Conservation (phyloP, 352 stramenopile species). For the Globisporangium paddicum region DNA sequence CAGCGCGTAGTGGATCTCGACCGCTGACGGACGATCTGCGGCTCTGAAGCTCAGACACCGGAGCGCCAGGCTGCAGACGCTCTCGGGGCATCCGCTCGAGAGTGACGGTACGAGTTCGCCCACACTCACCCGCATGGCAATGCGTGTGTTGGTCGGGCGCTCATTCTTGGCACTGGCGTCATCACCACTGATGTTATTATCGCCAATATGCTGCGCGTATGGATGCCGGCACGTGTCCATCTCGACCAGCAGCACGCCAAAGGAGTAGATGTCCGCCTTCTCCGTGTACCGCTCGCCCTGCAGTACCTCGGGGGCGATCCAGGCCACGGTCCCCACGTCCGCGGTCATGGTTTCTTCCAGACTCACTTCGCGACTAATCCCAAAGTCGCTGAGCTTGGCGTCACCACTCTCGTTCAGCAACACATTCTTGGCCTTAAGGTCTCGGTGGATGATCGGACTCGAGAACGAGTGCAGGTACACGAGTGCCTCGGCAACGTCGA, state of each 20-base stretch:
- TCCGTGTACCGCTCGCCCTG: conserved; percentile 24
- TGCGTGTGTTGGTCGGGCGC: conserved; percentile 14
- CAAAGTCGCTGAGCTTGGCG: conserved; percentile 58
- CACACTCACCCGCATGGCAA: conserved; percentile 19
- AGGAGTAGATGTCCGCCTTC: conserved; percentile 28
- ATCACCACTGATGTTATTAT: neutral
- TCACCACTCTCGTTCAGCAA: conserved; percentile 16
- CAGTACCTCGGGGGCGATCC: conserved; percentile 36
- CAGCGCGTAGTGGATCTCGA: conserved; percentile 23
- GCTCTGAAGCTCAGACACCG: conserved; percentile 17
- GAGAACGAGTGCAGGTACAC: conserved; percentile 53
- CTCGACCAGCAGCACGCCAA: conserved; percentile 31
- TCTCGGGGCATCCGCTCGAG: conserved; percentile 9
- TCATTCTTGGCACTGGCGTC: neutral
- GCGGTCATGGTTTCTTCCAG: conserved; percentile 26
- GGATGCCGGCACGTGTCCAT: conserved; percentile 34
- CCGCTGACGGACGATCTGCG: conserved; percentile 13
- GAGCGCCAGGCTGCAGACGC: conserved; percentile 9
- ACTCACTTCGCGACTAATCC: conserved; percentile 32
- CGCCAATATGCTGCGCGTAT: conserved; percentile 19
- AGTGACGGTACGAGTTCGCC: conserved; percentile 15
- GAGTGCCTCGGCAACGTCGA: conserved; percentile 42
- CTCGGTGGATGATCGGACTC: conserved; percentile 41
- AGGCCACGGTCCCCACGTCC: conserved; percentile 29
- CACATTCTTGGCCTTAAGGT: conserved; percentile 51